phyloP scores from a whole-genome alignment of 1,284 basidiomycete genomes.

The Inonotus hispidus region DNA sequence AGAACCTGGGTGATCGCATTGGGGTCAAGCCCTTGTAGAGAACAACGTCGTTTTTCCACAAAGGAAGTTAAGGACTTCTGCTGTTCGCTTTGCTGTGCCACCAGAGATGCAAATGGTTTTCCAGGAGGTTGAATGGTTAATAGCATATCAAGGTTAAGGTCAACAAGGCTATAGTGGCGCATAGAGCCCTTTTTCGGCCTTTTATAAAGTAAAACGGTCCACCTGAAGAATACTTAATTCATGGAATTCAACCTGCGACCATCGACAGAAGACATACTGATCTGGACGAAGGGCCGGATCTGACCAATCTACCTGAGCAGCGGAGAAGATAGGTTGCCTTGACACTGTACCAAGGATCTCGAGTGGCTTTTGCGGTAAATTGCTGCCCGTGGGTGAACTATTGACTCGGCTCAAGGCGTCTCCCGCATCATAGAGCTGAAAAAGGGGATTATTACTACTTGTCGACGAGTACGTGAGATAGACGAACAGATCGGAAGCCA shows the following conservation, averaged over 20 bases:
- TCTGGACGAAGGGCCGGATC: constrained; percentile 18
- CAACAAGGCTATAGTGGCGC: constrained; percentile 50
- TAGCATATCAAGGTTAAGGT: constrained; percentile 29
- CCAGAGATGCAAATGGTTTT: constrained; percentile 6
- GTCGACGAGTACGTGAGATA: background rate
- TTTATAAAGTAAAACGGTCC: constrained; percentile 42
- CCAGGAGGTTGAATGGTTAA: constrained; percentile 17
- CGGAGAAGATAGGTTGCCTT: too few species aligned
- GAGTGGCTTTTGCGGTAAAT: background rate
- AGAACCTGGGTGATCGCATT: constrained; percentile 1
- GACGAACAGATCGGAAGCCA: background rate
- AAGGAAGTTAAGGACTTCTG: background rate
- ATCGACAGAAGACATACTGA: constrained; percentile 30
- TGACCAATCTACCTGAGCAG: background rate
- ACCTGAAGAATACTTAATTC: constrained; percentile 19
- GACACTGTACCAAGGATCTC: constrained; percentile 7
- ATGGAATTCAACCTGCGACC: background rate
- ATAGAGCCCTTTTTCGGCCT: constrained; percentile 43
- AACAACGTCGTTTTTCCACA: background rate
- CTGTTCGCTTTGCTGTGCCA: background rate
- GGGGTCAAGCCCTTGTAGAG: background rate
- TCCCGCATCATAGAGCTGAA: background rate
- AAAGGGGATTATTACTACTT: background rate
- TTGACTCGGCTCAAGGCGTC: background rate
- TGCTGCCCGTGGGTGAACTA: background rate